phyloP scores from a whole-genome alignment of 345 rosid species.

The Pugionium dolabratum region DNA sequence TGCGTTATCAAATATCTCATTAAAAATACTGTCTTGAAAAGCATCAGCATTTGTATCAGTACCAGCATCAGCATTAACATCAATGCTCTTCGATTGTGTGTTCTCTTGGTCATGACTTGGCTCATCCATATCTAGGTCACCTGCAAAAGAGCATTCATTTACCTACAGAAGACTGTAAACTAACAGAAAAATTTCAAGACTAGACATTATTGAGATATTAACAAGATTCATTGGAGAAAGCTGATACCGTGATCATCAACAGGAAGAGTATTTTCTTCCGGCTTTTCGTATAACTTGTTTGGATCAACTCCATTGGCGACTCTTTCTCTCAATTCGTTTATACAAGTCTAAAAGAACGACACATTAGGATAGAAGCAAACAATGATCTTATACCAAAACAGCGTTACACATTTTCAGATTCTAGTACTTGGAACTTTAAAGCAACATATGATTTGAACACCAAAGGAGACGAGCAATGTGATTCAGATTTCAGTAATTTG shows the following conservation, averaged over 20 bases:
- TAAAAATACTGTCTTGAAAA: constrained; percentile 53
- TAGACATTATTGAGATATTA: background rate
- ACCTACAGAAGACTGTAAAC: constrained; percentile 7
- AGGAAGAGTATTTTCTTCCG: constrained; percentile 40
- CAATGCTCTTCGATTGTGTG: constrained; percentile 30
- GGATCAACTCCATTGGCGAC: constrained; percentile 87
- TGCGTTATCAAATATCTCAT: constrained; percentile 55
- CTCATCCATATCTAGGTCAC: constrained; percentile 41
- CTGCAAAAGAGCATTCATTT: constrained; percentile 32
- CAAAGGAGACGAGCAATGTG: background rate
- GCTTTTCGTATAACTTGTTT: constrained; percentile 60
- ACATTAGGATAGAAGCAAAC: background rate
- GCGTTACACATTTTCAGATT: background rate
- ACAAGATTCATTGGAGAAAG: background rate
- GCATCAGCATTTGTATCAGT: constrained; percentile 33
- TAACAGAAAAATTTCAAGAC: background rate
- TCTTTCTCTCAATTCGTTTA: constrained; percentile 74
- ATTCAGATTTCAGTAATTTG: background rate
- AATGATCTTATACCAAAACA: constrained; percentile 22
- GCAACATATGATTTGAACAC: background rate
- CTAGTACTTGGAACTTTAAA: constrained; percentile 6
- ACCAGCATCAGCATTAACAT: constrained; percentile 25
- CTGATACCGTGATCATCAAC: constrained; percentile 57
- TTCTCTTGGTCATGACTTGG: constrained; percentile 41
- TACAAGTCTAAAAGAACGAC: constrained; percentile 52